Evolutionary conservation across 768 basidiomycete genomes (phyloP).

Genomic region (Amyloporia xantha): DNA sequence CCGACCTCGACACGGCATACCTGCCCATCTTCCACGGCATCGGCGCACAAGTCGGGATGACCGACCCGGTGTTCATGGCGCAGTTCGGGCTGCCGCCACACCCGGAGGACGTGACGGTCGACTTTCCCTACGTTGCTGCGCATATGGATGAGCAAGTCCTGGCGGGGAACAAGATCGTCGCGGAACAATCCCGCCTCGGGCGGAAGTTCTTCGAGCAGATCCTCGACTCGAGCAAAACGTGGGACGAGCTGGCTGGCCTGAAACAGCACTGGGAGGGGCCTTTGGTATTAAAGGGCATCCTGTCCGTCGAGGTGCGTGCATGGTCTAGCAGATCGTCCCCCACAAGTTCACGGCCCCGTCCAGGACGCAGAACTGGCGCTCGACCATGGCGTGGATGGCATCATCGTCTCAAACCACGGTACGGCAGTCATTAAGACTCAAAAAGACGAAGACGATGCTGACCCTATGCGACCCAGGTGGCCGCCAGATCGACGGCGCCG

Average conservation of each 20-base stretch:
- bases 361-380: slow-evolving; percentile 65
- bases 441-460: background rate
- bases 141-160: slow-evolving; percentile 35
- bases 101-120: slow-evolving; percentile 29
- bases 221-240: slow-evolving; percentile 53
- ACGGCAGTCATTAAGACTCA: slow-evolving; percentile 8
- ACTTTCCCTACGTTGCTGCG: slow-evolving; percentile 54
- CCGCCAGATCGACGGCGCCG: slow-evolving; percentile 71
- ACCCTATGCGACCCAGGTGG: slow-evolving; percentile 38
- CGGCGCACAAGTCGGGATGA: slow-evolving; percentile 58
- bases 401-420: slow-evolving; percentile 81
- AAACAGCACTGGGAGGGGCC: slow-evolving; percentile 74
- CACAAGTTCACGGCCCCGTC: background rate
- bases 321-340: background rate
- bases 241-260: slow-evolving; percentile 67
- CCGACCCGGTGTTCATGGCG: slow-evolving; percentile 77
- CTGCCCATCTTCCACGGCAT: slow-evolving; percentile 62
- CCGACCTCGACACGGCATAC: slow-evolving; percentile 59
- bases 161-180: slow-evolving; percentile 42
- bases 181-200: slow-evolving; percentile 41
- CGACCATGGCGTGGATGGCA: slow-evolving; percentile 59
- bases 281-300: slow-evolving; percentile 73
- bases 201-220: slow-evolving; percentile 54
- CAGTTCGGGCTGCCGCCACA: slow-evolving; percentile 41
- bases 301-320: slow-evolving; percentile 43